These are phyloP conservation scores for Noccaea caerulescens DNA, from an alignment of 345 rosid species.

Conservation along the genomic window DNA sequence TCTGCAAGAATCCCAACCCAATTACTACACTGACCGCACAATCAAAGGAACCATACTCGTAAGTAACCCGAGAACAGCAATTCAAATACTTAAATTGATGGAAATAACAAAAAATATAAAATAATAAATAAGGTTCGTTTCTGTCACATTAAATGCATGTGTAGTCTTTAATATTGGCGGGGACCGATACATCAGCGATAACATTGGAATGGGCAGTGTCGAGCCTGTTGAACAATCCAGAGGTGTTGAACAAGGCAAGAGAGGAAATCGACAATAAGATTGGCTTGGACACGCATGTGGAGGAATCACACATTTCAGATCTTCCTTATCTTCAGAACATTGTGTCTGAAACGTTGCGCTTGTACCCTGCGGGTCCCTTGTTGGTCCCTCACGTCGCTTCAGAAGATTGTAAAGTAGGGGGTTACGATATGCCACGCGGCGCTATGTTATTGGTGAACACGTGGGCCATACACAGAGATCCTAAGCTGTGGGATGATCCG, in stretches of 20 bases:
- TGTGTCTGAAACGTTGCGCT: conserved; percentile 49
- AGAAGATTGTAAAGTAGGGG: conserved; percentile 45
- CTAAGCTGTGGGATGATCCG: conserved; percentile 39
- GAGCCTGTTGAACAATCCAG: conserved; percentile 46
- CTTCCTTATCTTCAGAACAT: conserved; percentile 51
- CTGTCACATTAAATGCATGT: background rate
- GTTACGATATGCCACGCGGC: conserved; percentile 46
- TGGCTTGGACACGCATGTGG: conserved; percentile 39
- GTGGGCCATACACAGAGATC: conserved; percentile 38
- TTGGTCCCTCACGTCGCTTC: conserved; percentile 46
- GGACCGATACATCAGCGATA: conserved; percentile 52
- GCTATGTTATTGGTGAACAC: conserved; percentile 38
- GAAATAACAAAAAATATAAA: too few relatives aligned
- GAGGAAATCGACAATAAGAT: conserved; percentile 36
- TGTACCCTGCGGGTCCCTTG: conserved; percentile 48
- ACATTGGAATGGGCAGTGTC: conserved; percentile 59
- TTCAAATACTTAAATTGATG: background rate
- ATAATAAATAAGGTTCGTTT: too few relatives aligned
- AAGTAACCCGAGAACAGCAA: background rate
- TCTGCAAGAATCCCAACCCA: conserved; percentile 53
- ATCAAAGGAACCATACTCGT: conserved; percentile 54
- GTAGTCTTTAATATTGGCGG: conserved; percentile 47
- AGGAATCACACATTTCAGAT: conserved; percentile 45
- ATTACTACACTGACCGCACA: conserved; percentile 48
- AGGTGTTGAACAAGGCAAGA: conserved; percentile 44